Base-by-base conservation (phyloP, 768 basidiomycete genomes). In the Collybia mongolica region DNA sequence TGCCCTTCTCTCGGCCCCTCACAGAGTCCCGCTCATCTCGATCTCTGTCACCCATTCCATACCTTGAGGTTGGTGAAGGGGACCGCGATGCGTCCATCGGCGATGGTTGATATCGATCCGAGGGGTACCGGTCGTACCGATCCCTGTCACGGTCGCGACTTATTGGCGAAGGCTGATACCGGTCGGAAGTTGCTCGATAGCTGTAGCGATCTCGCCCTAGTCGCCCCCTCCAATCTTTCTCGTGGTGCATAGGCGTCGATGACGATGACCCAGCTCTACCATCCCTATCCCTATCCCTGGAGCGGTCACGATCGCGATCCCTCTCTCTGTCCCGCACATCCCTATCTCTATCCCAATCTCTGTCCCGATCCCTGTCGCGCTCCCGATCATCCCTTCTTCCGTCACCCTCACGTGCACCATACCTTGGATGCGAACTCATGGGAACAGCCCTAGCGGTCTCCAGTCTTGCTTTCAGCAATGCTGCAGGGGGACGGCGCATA, bases 311-410 rank as follows among this genome's bases (percentile, higher is more conserved):
- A 32, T 32, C 54, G 52, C 58, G 23, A 56, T 24, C 56, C 44
- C 48, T 46, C 45, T 50, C 48, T 57, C 63, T 46, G 39, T 69
- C 56, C 11, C 32, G 7, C 32, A 3, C 24, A 26, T 32, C 32
- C 32, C 11, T 32, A 32, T 69, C 51, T 49, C 17, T 51, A 46
- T 38, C 48, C 12, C 45, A 35, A 26, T 49, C 52, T 59, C 55
- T 58, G 19, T 46, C 54, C 48, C 46, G 19, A 15, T 57, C 59
- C 20, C 51, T 43, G 6, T 48, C 55, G 35, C 57, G 26, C 37
- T 57, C 62, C 9, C 50, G n/a, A 20, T 55, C 60, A 15, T 48
- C 44, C 8, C 43, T 32, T 37, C 48, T 48, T 14, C 17, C 39
- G 24, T 26, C 24, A 26, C 24, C 7, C 24, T 26, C 24, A 26